These are phyloP conservation scores for Arabidopsis hybrid DNA, from an alignment of 441 rosid genomes.

Conservation along the genomic window DNA sequence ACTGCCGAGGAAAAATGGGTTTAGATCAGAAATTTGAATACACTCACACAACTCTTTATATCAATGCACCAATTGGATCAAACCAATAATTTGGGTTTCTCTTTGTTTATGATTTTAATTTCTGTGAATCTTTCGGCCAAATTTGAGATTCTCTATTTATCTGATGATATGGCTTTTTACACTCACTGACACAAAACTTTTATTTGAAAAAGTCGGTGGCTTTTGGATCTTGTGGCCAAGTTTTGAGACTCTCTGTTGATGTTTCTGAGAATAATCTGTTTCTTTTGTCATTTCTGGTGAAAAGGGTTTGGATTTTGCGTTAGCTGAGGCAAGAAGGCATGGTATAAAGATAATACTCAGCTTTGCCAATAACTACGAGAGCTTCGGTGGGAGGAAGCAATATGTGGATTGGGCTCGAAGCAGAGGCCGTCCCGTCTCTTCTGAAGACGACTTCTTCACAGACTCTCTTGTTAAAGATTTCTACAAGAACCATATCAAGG, in stretches of 20 bases:
- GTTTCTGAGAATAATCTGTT: not conserved
- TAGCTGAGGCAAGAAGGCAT: conserved; percentile 69
- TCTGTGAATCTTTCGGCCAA: not conserved
- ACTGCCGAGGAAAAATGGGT: not conserved
- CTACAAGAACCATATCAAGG: conserved; percentile 76
- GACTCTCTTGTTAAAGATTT: conserved; percentile 66
- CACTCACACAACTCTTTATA: not conserved
- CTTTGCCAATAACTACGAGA: conserved; percentile 68
- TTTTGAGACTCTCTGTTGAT: not conserved
- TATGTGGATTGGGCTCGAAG: conserved; percentile 78
- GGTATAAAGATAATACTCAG: conserved; percentile 72
- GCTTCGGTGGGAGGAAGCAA: conserved; percentile 77
- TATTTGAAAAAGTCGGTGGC: conserved; percentile 5
- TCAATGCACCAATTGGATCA: not conserved
- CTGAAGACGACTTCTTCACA: conserved; percentile 80
- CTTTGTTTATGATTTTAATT: not conserved
- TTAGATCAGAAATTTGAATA: not conserved
- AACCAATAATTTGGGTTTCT: not conserved
- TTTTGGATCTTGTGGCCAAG: conserved; percentile 16
- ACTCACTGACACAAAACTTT: not conserved
- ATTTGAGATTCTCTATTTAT: conserved; percentile 3
- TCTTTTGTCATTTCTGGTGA: not conserved
- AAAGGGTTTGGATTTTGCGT: conserved; percentile 79
- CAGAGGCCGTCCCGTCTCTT: conserved; percentile 64
- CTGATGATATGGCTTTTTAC: not conserved